phyloP scores from a whole-genome alignment of 495 filamentous ascomycete species.

The Saxophila tyrrhenica region DNA sequence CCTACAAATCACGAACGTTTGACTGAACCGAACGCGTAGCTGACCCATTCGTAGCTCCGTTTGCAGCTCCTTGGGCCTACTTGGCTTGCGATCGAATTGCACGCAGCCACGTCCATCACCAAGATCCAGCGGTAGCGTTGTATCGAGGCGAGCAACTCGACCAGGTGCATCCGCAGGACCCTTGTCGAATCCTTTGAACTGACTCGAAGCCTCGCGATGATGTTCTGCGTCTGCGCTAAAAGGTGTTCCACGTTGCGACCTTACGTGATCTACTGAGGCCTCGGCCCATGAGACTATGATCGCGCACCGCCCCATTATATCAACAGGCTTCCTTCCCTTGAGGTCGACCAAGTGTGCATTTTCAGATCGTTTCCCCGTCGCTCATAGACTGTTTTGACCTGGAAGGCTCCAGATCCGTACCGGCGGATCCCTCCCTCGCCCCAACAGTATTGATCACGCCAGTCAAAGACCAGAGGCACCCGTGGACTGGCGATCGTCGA shows the following conservation, averaged over 20 bases:
- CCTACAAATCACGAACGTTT: no score
- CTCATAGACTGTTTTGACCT: conserved; percentile 10
- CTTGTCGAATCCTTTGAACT: neutral
- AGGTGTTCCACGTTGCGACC: neutral
- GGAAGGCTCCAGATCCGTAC: neutral
- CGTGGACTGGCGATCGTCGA: neutral
- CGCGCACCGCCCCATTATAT: conserved; percentile 13
- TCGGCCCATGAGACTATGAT: conserved; percentile 6
- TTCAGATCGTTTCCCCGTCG: neutral
- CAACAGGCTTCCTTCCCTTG: neutral
- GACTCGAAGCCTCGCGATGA: conserved; percentile 14
- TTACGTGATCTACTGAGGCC: neutral
- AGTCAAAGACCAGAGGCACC: neutral
- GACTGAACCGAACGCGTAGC: no score
- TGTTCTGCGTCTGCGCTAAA: conserved; percentile 12
- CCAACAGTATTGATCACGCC: neutral
- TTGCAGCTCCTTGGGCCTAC: no score
- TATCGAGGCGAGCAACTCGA: neutral
- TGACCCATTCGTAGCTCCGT: no score
- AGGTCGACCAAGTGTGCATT: conserved; percentile 7
- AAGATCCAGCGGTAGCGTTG: conserved; percentile 7
- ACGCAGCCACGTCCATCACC: neutral
- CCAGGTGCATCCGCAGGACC: neutral
- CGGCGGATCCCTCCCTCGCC: no score
- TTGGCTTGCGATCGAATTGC: neutral